Evolutionary conservation across 768 basidiomycete genomes (phyloP), one percentile per base, ranked within the genome.

Genomic region (Phlebiopsis gigantea): DNA sequence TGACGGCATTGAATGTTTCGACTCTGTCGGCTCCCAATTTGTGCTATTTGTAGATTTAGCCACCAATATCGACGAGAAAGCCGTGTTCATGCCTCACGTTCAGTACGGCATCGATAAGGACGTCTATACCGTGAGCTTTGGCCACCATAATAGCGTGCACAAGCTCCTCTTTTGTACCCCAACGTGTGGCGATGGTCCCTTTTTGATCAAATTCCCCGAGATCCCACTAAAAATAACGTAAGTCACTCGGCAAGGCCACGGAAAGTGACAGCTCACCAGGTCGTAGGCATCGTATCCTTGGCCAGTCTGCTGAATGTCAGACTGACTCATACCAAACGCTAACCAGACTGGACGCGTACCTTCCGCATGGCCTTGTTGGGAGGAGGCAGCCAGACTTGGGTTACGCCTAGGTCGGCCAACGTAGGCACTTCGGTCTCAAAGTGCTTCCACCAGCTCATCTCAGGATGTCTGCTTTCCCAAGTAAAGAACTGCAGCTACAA

Each of bases 271-370:
- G 8, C 74, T 53, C 71, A 91, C 90, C 71, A 93, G 66, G 66
- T 93, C 91, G 69, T 93, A 93, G 1, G 88, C 90, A 67, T 93
- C 90, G 62, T 93, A 93, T 25, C 90, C 90, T 62, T 85, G 78
- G 19, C 88, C 88, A 58, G 71, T 68, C 90, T 91, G 61, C 14
- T 44, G 17, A 59, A 28, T 19, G 4, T 39, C 8, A 48, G 14
- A 30, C 49, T 41, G 34, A 34, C 12, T 39, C 17, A 39, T 39
- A 39, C 34, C 14, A 17, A 24, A 25, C 21, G 26, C 9, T 24
- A 25, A 24, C 26, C 31, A 49, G 14, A 28, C 12, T 28, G 30
- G 8, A 17, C 29, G 63, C 71, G 55, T 58, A 87, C 88, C 64
- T 76, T 78, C 54, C 74, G 70, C 69, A 82, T 85, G 15, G 86